phyloP scores from a whole-genome alignment of 495 filamentous ascomycete species.

The Bryoglossum gracile region DNA sequence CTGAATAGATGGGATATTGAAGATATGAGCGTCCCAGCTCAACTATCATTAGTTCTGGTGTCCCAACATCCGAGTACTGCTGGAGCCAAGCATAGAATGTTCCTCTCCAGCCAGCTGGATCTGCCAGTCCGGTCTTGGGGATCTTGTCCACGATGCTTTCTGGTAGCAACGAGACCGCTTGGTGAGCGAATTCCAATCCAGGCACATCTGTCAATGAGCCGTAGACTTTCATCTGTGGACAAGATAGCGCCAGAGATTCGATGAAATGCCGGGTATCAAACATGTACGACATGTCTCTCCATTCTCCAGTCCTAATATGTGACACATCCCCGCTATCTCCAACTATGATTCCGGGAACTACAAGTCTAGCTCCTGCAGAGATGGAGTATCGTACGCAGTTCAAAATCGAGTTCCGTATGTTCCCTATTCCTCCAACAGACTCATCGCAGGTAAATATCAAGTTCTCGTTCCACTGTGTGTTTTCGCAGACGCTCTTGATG shows the following conservation, averaged over 20 bases:
- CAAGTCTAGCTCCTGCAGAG: constrained; percentile 17
- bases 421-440: constrained; percentile 11
- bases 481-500: constrained; percentile 16
- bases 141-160: constrained; percentile 5
- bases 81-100: constrained; percentile 16
- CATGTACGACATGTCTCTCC: constrained; percentile 10
- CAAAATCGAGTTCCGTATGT: constrained; percentile 18
- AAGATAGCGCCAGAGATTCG: constrained; percentile 8
- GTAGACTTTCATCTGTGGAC: constrained; percentile 9
- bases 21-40: constrained; percentile 11
- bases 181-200: neutral
- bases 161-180: neutral
- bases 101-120: constrained; percentile 10
- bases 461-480: constrained; percentile 16
- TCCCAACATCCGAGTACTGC: neutral
- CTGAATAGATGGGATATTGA: constrained; percentile 11
- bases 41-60: neutral
- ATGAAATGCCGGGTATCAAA: constrained; percentile 19
- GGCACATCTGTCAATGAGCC: neutral
- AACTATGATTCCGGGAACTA: constrained; percentile 12
- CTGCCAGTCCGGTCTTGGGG: neutral
- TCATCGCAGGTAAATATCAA: constrained; percentile 23
- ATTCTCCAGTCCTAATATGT: neutral
- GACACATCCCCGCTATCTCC: constrained; percentile 1
- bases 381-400: constrained; percentile 26